A percentile compares a stretch with the other conserved stretches of the same genome.
These are phyloP conservation scores for Yamagishiella unicocca DNA, from an alignment of 139 green algal species.

Conservation along the genomic window DNA sequence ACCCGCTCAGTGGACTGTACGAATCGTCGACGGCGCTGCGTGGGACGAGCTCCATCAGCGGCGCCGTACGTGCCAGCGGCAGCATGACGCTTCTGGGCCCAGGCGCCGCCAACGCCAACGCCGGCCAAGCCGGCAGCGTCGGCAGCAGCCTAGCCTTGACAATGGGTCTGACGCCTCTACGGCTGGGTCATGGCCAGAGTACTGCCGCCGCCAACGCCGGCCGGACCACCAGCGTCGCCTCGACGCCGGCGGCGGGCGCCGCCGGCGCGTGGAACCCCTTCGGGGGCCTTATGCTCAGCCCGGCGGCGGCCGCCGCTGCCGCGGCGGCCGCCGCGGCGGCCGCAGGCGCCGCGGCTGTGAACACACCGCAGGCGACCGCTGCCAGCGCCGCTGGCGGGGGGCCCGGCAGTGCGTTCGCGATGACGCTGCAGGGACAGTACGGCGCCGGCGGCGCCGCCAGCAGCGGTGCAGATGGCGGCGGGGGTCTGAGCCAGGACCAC, in stretches of 20 bases:
- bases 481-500: constrained; percentile 25
- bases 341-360: neutral
- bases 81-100: neutral
- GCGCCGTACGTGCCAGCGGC: neutral
- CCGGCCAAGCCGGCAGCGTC: neutral
- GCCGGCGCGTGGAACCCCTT: neutral
- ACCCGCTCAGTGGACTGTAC: constrained; percentile 8
- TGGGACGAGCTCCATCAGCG: neutral
- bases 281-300: neutral
- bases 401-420: neutral
- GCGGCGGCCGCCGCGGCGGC: neutral
- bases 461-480: neutral
- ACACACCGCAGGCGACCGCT: neutral
- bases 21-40: neutral
- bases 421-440: constrained; percentile 20
- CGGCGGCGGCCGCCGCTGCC: neutral
- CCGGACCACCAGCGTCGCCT: neutral
- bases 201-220: neutral
- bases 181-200: neutral
- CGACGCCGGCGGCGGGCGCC: neutral
- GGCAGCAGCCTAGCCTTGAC: neutral
- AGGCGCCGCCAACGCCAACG: neutral
- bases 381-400: neutral
- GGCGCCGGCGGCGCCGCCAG: neutral
- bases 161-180: constrained; percentile 10